Base-by-base conservation (phyloP, 202 grass and related monocot species). In the Hordeum pubiflorum region DNA sequence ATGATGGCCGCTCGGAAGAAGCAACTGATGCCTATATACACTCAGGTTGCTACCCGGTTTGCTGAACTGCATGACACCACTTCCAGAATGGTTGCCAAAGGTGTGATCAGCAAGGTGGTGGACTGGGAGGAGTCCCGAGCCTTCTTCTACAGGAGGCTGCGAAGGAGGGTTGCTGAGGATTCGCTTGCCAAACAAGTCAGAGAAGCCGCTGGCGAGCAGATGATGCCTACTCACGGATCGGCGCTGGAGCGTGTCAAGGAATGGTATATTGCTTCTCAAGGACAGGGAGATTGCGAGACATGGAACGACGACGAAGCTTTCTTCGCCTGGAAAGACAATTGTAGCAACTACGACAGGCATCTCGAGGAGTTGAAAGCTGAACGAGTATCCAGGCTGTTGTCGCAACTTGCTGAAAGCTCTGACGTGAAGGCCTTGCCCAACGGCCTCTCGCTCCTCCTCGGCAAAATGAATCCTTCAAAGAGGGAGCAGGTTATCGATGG, bases 41-140 rank as follows among this genome's bases (percentile, higher is more conserved):
- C 90, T 29, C 96, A 99, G 83, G 89, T 98, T 17, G 95, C 95
- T 27, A 91, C 95, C 24, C 76, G 86, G 80, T 98, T 98, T 85
- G 95, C 95, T 6, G 95, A 98, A 43, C 61, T 98, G 68, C 95
- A 98, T 18, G 95, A 98, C 63, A 95, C 92, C 43, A 90, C 95
- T 10, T 66, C 90, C 37, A 88, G 95, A 85, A 98, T 98, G 95
- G 87, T 85, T 7, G 92, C 95, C 24, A 98, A 94, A 76, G 88
- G 90, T 21, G 90, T 95, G 22, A 88, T 95, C 13, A 83, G 86
- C 12, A 89, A 95, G 69, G 90, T 91, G 37, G 90, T 99, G 36
- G 92, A 93, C 67, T 99, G 96, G 96, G 85, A 91, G 33, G 69
- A 59, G 37, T 93, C 92, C 2, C 90, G 96, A 38, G 69, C 79